These are phyloP conservation scores for Clavariopsis aquatica DNA, from an alignment of 495 filamentous ascomycete species.

Conservation along the genomic window DNA sequence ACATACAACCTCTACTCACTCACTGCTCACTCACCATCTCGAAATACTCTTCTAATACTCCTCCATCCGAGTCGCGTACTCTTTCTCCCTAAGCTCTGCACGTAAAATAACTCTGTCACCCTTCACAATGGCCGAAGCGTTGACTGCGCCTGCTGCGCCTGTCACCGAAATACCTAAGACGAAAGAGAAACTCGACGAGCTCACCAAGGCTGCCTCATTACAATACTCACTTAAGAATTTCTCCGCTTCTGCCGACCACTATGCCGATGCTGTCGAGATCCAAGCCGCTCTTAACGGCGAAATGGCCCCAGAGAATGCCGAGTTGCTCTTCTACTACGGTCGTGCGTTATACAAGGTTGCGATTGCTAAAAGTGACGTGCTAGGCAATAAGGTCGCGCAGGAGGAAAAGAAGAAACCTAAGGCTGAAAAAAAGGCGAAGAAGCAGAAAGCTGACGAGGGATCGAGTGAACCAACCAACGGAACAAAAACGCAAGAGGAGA, in stretches of 20 bases:
- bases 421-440: conserved; percentile 52
- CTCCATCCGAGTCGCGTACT: background rate
- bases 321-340: conserved; percentile 90
- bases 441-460: conserved; percentile 35
- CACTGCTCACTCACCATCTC: background rate
- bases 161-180: conserved; percentile 17
- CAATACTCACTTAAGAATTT: conserved; percentile 86
- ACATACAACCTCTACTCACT: conserved; percentile 3
- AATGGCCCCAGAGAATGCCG: conserved; percentile 82
- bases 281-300: conserved; percentile 93
- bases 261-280: conserved; percentile 82
- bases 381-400: conserved; percentile 75
- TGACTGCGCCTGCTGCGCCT: conserved; percentile 5
- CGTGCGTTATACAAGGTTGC: conserved; percentile 90
- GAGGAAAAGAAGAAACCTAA: conserved; percentile 51
- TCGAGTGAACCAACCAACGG: conserved; percentile 16
- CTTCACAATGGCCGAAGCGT: conserved; percentile 18
- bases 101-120: no score
- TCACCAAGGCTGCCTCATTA: conserved; percentile 61
- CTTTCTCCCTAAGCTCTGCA: no score
- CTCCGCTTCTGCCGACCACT: conserved; percentile 78
- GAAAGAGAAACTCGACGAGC: conserved; percentile 44
- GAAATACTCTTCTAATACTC: background rate
- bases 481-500: conserved; percentile 22
- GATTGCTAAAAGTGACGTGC: conserved; percentile 88